Conservation (phyloP, 1,139 yeast genomes). For the Pneumocystis wakefieldiae region DNA sequence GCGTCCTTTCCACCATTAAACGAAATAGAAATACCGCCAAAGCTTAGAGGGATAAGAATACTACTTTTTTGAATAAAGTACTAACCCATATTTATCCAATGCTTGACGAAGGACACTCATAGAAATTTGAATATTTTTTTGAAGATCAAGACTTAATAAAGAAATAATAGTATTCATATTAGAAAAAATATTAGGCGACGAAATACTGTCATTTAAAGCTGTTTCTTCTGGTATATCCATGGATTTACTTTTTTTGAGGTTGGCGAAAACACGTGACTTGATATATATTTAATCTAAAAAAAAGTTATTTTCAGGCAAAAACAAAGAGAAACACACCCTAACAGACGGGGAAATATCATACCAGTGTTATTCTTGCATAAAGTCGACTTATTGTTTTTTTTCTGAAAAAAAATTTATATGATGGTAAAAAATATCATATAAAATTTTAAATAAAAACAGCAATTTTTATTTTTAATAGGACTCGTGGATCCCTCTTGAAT, state of each 20-base stretch:
- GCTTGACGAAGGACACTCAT: background rate
- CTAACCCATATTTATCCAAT: background rate
- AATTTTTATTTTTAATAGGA: background rate
- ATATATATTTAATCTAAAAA: no score
- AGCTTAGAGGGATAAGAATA: slow-evolving; percentile 16
- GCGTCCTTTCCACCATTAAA: slow-evolving; percentile 91
- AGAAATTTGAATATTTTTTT: background rate
- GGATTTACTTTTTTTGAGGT: background rate
- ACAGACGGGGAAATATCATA: no score
- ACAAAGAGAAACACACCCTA: no score
- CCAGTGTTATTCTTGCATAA: no score
- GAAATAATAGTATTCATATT: background rate
- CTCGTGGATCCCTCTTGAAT: background rate
- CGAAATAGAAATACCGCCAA: slow-evolving; percentile 52
- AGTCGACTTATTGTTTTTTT: background rate
- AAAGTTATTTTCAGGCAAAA: no score
- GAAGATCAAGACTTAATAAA: background rate
- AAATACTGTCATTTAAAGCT: background rate
- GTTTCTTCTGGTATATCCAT: background rate
- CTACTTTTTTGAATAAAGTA: background rate
- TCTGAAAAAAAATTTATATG: background rate
- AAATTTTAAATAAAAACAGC: background rate
- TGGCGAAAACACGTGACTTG: background rate
- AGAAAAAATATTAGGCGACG: background rate
- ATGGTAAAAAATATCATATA: background rate